These are phyloP conservation scores for Aphanomyces invadans DNA, from an alignment of 352 stramenopile species.

Conservation along the genomic window DNA sequence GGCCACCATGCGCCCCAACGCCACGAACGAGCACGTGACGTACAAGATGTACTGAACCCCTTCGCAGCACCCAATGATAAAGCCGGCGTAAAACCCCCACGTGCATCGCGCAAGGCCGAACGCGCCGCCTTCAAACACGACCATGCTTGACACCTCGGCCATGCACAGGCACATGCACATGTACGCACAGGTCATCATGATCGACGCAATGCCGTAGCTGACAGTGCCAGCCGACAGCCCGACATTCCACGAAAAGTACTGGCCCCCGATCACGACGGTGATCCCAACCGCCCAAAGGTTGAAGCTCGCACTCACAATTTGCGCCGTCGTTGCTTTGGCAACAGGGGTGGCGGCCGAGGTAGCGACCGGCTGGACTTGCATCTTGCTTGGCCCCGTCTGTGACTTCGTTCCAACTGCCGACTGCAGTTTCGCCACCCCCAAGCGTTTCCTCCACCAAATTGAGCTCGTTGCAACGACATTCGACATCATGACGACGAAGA, in stretches of 20 bases:
- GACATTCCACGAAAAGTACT: constrained; percentile 41
- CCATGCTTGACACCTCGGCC: constrained; percentile 30
- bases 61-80: constrained; percentile 34
- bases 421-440: too few species aligned
- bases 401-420: too few species aligned
- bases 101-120: constrained; percentile 36
- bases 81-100: constrained; percentile 33
- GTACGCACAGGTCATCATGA: constrained; percentile 31
- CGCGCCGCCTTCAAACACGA: constrained; percentile 33
- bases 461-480: too few species aligned
- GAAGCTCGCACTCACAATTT: neutral
- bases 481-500: too few species aligned
- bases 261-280: constrained; percentile 36
- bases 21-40: constrained; percentile 29
- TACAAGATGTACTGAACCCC: constrained; percentile 41
- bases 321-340: neutral
- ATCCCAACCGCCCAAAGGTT: constrained; percentile 29
- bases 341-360: neutral
- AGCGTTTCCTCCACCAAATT: too few species aligned
- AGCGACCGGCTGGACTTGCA: neutral
- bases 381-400: too few species aligned
- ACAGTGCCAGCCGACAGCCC: constrained; percentile 30
- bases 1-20: constrained; percentile 26
- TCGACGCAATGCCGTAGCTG: constrained; percentile 30
- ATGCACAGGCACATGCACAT: constrained; percentile 32